Percentiles rank a stretch among this genome's conserved stretches.
Conservation (phyloP, 1,284 basidiomycete genomes). For the Coniferiporia weirii region DNA sequence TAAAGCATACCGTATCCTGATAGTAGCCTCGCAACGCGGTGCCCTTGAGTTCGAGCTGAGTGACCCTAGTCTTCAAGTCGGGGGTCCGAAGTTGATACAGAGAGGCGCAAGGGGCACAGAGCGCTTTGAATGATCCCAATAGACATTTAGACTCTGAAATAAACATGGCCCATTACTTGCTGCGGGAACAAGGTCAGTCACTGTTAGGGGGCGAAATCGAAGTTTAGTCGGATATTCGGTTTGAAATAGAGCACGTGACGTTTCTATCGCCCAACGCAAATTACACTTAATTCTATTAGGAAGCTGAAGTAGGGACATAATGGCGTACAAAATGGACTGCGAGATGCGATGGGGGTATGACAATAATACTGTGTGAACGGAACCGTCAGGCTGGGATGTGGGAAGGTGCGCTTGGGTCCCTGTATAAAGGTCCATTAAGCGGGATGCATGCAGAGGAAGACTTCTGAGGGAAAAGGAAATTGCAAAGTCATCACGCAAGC, state of each 20-base stretch:
- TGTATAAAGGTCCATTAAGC: background rate
- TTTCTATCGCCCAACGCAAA: background rate
- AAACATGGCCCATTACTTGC: background rate
- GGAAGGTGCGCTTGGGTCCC: background rate
- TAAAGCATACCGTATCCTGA: background rate
- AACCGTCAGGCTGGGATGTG: background rate
- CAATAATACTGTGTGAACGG: background rate
- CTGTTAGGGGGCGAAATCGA: too few species aligned
- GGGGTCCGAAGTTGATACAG: background rate
- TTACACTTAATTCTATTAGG: background rate
- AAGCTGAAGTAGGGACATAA: background rate
- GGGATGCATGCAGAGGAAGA: background rate
- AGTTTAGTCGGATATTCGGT: too few species aligned
- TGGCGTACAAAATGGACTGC: background rate
- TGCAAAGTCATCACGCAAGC: background rate
- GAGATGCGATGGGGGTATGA: conserved; percentile 3
- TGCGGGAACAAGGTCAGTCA: too few species aligned
- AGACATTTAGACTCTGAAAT: background rate
- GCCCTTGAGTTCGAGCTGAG: background rate
- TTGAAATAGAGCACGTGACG: background rate
- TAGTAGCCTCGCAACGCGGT: background rate
- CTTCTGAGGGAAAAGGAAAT: background rate
- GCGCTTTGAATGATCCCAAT: background rate
- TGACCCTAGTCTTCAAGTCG: background rate
- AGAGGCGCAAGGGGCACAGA: background rate